Percentiles rank a stretch among this genome's conserved stretches.
phyloP scores from a whole-genome alignment of 495 filamentous ascomycete genomes.

The Choiromyces venosus region DNA sequence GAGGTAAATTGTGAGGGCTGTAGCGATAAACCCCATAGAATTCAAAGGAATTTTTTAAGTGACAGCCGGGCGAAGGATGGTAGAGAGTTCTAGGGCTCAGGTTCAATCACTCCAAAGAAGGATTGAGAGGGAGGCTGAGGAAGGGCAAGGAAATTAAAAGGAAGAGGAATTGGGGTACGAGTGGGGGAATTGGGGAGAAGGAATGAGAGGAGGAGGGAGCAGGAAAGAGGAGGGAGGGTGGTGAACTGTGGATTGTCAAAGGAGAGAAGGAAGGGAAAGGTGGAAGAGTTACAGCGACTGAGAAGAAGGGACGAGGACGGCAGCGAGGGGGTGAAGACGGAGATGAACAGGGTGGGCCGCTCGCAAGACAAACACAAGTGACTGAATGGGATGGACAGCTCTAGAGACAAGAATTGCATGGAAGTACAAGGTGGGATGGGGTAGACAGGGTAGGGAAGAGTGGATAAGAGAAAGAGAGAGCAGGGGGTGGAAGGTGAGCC shows the following conservation, averaged over 20 bases:
- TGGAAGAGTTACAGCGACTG: background rate
- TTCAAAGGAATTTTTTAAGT: background rate
- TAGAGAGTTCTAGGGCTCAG: background rate
- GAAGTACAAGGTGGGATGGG: background rate
- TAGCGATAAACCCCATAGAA: slow-evolving; percentile 35
- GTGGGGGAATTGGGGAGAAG: background rate
- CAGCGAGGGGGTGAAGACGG: slow-evolving; percentile 9
- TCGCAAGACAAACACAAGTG: slow-evolving; percentile 14
- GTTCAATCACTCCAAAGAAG: slow-evolving; percentile 3
- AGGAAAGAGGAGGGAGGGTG: slow-evolving; percentile 1
- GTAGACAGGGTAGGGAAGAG: background rate
- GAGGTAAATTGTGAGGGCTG: slow-evolving; percentile 21
- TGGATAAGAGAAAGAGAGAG: background rate
- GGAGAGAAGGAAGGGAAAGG: slow-evolving; percentile 10
- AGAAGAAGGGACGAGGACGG: slow-evolving; percentile 6
- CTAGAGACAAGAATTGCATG: slow-evolving; percentile 13
- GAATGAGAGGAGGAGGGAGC: background rate
- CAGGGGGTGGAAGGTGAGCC: background rate
- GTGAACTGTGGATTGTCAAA: slow-evolving; percentile 7
- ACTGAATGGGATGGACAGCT: slow-evolving; percentile 20
- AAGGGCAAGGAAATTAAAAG: slow-evolving; percentile 7
- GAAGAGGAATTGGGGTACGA: slow-evolving; percentile 3
- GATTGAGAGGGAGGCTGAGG: slow-evolving; percentile 10
- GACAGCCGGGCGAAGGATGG: background rate
- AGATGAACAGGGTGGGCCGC: slow-evolving; percentile 15